Evolutionary conservation across 2,329 filamentous ascomycete genomes (phyloP).

Genomic region (Botryotinia convoluta): DNA sequence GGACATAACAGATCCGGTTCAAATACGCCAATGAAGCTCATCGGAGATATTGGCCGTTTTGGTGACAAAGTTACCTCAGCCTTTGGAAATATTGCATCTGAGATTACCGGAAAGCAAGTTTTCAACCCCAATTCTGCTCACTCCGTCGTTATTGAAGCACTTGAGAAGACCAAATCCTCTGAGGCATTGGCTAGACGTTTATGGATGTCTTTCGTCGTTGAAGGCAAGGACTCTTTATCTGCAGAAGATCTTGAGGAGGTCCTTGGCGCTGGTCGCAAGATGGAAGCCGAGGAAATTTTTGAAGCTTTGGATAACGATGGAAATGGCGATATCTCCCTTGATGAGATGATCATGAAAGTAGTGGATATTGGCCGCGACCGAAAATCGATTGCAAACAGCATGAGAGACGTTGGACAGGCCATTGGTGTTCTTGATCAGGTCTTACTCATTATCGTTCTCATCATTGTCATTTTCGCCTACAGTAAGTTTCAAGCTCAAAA

Average conservation of each 20-base stretch:
- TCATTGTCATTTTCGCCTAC: constrained; percentile 82
- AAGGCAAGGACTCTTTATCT: constrained; percentile 77
- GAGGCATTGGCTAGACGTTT: constrained; percentile 92
- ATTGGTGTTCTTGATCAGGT: constrained; percentile 88
- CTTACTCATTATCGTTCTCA: constrained; percentile 73
- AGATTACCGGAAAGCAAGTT: constrained; percentile 92
- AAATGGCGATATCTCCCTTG: constrained; percentile 91
- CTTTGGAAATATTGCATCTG: constrained; percentile 89
- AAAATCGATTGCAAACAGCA: constrained; percentile 85
- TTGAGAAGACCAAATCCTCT: constrained; percentile 79
- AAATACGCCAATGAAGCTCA: constrained; percentile 73
- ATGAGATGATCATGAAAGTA: constrained; percentile 80
- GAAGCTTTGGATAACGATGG: constrained; percentile 75
- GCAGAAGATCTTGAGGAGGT: constrained; percentile 84
- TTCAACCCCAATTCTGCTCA: constrained; percentile 92
- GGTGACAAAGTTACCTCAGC: constrained; percentile 92
- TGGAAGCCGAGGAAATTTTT: constrained; percentile 86
- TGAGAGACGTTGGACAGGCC: constrained; percentile 96
- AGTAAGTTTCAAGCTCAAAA: constrained; percentile 46
- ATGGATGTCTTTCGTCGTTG: constrained; percentile 97
- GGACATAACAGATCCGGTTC: constrained; percentile 55
- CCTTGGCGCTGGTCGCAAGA: constrained; percentile 68
- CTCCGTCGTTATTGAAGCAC: constrained; percentile 81
- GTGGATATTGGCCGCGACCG: constrained; percentile 80
- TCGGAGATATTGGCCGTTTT: constrained; percentile 71